Evolutionary conservation across 2,329 filamentous ascomycete genomes (phyloP), one percentile per base, ranked within the genome.

Genomic region (Alternaria postmessia): DNA sequence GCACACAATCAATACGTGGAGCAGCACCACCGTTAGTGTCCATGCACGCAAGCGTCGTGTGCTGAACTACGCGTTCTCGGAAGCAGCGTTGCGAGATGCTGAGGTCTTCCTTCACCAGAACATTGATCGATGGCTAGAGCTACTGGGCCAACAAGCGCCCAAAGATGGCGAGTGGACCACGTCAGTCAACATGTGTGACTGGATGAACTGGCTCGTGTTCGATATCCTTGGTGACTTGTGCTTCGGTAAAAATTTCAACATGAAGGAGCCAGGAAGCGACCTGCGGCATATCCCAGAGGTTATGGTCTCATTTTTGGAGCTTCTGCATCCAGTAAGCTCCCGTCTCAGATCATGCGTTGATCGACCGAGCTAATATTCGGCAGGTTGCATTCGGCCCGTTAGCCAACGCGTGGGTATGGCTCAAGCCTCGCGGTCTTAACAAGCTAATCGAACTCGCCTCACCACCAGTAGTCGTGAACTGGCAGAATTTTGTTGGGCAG

Each of bases 211-310:
- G 61, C 71, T 83, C 36, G 75, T 78, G 20, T 80, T 83, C 60
- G 82, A 84, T 54, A 77, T 84, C 48, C 81, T 84, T 65, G 79
- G 79, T 26, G 80, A 82, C 51, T 66, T 81, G 9, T 76, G 73
- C 55, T 78, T 80, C 59, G 77, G 77, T 9, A 73, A 77, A 58
- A 63, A 70, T 32, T 78, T 81, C 61, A 64, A 71, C 44, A 76
- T 78, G 74, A 72, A 71, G 39, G 69, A 71, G 43, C 57, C 57
- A 18, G 61, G 54, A 14, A 72, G 63, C 54, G 53, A 67, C 18
- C 57, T 70, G 2, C 63, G 64, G n/a, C 62, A 72, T 30, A 61
- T 71, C 14, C 64, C 67, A 5, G 63, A 71, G 24, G 59, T 66
- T 46, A 71, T 72, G 63, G 52, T 63, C 7, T 22, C 34, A 7